Evolutionary conservation across 805 yeast genomes (phyloP).

Genomic region (Myxozyma udenii): DNA sequence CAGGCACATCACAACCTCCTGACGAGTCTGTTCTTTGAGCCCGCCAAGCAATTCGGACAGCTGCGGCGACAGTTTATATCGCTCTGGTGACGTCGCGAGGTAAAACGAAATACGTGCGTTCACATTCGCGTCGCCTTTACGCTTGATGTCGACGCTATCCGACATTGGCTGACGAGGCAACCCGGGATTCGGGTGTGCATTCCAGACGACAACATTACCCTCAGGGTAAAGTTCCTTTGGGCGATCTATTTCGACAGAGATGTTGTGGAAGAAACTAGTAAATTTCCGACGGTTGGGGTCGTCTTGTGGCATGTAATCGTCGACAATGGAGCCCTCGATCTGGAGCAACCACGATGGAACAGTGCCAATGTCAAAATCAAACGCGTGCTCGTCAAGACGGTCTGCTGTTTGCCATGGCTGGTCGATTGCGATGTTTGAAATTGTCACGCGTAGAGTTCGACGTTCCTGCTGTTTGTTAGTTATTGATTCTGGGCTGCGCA

Average conservation of each 20-base stretch:
- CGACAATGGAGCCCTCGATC: slow-evolving; percentile 77
- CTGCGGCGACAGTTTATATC: slow-evolving; percentile 60
- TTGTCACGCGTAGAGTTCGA: slow-evolving; percentile 69
- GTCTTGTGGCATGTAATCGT: slow-evolving; percentile 46
- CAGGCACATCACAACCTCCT: slow-evolving; percentile 71
- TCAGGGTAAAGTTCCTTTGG: slow-evolving; percentile 36
- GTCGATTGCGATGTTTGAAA: slow-evolving; percentile 76
- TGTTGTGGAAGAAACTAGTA: slow-evolving; percentile 75
- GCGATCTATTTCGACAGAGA: slow-evolving; percentile 68
- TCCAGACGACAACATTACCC: slow-evolving; percentile 78
- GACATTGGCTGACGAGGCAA: slow-evolving; percentile 33
- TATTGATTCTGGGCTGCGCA: slow-evolving; percentile 37
- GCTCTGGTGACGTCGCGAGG: slow-evolving; percentile 70
- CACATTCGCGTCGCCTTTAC: slow-evolving; percentile 67
- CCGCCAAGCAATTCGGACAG: slow-evolving; percentile 68
- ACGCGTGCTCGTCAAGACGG: slow-evolving; percentile 34
- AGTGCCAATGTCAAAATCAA: slow-evolving; percentile 37
- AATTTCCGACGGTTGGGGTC: slow-evolving; percentile 60
- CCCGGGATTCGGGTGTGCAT: slow-evolving; percentile 52
- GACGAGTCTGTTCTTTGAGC: slow-evolving; percentile 73
- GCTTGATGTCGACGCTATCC: slow-evolving; percentile 84
- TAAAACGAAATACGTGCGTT: slow-evolving; percentile 73
- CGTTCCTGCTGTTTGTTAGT: slow-evolving; percentile 36
- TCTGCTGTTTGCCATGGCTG: slow-evolving; percentile 77
- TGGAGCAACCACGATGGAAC: slow-evolving; percentile 73